phyloP scores from a whole-genome alignment of 192 early-diverging fungal genomes.

The Coemansia sp. region DNA sequence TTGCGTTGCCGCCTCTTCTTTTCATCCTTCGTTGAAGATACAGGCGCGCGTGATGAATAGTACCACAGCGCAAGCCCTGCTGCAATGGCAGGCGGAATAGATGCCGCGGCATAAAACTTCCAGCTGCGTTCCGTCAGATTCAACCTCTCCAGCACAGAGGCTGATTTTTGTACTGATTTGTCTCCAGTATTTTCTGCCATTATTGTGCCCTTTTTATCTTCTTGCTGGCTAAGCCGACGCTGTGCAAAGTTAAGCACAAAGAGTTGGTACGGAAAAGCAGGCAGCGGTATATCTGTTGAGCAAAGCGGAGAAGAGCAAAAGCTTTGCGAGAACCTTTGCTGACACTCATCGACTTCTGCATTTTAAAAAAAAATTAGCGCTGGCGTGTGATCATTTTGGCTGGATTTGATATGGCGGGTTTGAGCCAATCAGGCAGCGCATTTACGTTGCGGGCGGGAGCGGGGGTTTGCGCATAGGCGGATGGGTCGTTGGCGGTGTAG shows the following conservation, averaged over 20 bases:
- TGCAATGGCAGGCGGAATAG: conserved; percentile 58
- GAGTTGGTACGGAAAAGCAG: background rate
- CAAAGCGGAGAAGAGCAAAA: background rate
- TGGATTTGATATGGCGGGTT: too few relatives aligned
- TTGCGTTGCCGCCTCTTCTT: conserved; percentile 44
- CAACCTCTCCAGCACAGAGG: conserved; percentile 41
- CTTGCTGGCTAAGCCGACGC: background rate
- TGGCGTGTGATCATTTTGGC: too few relatives aligned
- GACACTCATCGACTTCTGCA: too few relatives aligned
- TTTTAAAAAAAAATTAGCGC: too few relatives aligned
- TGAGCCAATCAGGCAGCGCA: too few relatives aligned
- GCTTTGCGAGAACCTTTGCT: background rate
- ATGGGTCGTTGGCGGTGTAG: too few relatives aligned
- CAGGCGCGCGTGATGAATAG: conserved; percentile 45
- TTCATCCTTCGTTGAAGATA: conserved; percentile 25
- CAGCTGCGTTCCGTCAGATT: conserved; percentile 55
- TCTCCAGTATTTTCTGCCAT: conserved; percentile 33
- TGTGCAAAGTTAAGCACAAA: background rate
- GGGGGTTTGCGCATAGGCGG: too few relatives aligned
- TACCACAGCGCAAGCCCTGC: conserved; percentile 69
- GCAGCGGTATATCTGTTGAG: background rate
- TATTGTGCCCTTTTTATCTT: conserved; percentile 3
- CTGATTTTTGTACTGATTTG: conserved; percentile 31
- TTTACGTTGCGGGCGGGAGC: too few relatives aligned
- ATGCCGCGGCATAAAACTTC: conserved; percentile 69